These are phyloP conservation scores for Phialophora verrucosa DNA, from an alignment of 2,329 filamentous ascomycete genomes.

Conservation along the genomic window DNA sequence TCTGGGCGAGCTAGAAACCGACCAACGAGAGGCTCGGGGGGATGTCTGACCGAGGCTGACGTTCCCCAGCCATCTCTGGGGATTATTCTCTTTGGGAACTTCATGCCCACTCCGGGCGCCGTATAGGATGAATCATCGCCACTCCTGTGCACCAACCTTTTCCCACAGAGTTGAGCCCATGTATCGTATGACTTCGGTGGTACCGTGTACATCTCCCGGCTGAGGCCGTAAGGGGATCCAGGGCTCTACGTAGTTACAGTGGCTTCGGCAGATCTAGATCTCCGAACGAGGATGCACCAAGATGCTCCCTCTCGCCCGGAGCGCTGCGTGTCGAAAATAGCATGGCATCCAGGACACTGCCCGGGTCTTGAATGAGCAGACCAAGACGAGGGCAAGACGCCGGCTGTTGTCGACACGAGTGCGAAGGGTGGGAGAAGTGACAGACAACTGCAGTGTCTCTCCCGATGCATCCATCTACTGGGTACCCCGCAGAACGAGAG, in stretches of 20 bases:
- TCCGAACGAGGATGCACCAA: neutral
- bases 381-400: neutral
- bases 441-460: neutral
- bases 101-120: neutral
- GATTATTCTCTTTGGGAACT: conserved; percentile 8
- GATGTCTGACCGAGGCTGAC: conserved; percentile 25
- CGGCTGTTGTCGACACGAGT: conserved; percentile 1
- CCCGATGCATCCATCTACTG: neutral
- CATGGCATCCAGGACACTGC: conserved; percentile 8
- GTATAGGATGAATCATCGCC: conserved; percentile 25
- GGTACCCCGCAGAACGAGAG: neutral
- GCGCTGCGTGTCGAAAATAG: neutral
- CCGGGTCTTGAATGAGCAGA: conserved; percentile 11
- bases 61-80: conserved; percentile 7
- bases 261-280: conserved; percentile 15
- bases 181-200: neutral
- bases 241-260: neutral
- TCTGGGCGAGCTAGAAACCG: conserved; percentile 7
- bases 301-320: neutral
- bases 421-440: neutral
- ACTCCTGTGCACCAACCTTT: conserved; percentile 6
- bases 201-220: neutral
- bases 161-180: neutral
- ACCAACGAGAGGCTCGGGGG: conserved; percentile 14
- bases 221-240: neutral